Percentiles rank a stretch among this genome's conserved stretches.
Evolutionary conservation across 2,329 filamentous ascomycete genomes (phyloP).

Genomic region (Fusarium pseudonygamai): DNA sequence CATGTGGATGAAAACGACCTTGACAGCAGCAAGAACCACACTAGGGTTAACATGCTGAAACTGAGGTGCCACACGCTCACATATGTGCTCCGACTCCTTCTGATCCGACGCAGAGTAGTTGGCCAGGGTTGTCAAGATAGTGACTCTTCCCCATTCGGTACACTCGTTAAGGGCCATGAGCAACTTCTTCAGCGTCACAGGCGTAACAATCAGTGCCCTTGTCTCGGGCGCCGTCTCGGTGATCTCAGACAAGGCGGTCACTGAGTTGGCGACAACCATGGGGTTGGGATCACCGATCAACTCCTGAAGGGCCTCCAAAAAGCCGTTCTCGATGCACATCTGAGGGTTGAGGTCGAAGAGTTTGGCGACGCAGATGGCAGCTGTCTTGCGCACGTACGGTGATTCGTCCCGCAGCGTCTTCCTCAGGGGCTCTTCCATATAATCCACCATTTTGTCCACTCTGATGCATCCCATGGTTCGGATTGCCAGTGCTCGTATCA

Average conservation of each 20-base stretch:
- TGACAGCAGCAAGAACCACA: constrained; percentile 96
- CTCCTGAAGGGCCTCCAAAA: constrained; percentile 92
- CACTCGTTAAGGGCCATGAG: constrained; percentile 97
- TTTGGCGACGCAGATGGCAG: constrained; percentile 97
- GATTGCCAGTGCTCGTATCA: constrained; percentile 93
- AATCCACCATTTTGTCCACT: constrained; percentile 99
- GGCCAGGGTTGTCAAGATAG: constrained; percentile 87
- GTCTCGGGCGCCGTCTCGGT: constrained; percentile 91
- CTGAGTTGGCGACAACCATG: constrained; percentile 98
- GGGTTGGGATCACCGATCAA: constrained; percentile 97
- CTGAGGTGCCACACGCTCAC: constrained; percentile 93
- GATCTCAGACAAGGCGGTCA: constrained; percentile 93
- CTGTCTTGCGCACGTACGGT: constrained; percentile 97
- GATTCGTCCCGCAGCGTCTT: constrained; percentile 98
- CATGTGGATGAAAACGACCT: constrained; percentile 98
- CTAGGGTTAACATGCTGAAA: constrained; percentile 99
- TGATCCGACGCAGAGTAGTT: constrained; percentile 87
- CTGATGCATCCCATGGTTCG: constrained; percentile 98
- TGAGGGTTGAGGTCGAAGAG: constrained; percentile 93
- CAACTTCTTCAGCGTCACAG: constrained; percentile 90
- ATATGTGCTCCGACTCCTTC: constrained; percentile 98
- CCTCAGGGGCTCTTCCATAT: constrained; percentile 97
- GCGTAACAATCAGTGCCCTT: constrained; percentile 82
- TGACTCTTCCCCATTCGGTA: constrained; percentile 97
- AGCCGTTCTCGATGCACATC: constrained; percentile 96